Conservation (phyloP, 2,329 filamentous ascomycete species). For the Fusarium circinatum region DNA sequence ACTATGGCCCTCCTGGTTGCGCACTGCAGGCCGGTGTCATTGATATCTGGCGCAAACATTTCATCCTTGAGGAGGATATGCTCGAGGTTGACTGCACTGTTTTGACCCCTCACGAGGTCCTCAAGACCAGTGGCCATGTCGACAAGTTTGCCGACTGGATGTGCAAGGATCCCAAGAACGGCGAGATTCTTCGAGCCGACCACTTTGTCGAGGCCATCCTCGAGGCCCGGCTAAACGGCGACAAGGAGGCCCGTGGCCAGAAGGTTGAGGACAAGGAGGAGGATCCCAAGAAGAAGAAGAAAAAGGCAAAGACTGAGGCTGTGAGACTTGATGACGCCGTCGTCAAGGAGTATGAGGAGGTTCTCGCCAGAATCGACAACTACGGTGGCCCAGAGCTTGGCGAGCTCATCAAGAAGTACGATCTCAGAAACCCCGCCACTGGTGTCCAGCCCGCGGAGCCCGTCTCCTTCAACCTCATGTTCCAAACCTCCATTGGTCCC, state of each 20-base stretch:
- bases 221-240: constrained; percentile 84
- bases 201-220: constrained; percentile 96
- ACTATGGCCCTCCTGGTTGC: constrained; percentile 91
- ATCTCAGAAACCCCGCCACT: constrained; percentile 88
- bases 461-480: constrained; percentile 98
- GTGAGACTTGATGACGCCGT: constrained; percentile 89
- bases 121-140: constrained; percentile 96
- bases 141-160: constrained; percentile 99
- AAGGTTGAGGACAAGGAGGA: constrained; percentile 82
- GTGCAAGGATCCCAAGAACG: constrained; percentile 98
- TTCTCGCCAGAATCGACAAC: constrained; percentile 94
- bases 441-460: constrained; percentile 81
- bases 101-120: constrained; percentile 89
- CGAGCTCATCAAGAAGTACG: constrained; percentile 87
- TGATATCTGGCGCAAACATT: constrained; percentile 92
- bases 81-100: constrained; percentile 94
- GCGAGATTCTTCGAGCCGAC: constrained; percentile 95
- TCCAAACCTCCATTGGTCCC: constrained; percentile 93
- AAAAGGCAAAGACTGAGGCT: constrained; percentile 84
- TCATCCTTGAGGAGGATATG: constrained; percentile 93
- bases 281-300: constrained; percentile 80
- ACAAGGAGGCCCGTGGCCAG: constrained; percentile 91
- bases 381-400: constrained; percentile 89
- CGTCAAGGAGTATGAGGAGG: constrained; percentile 89
- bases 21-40: constrained; percentile 88